A percentile compares a stretch with the other conserved stretches of the same genome.
These are phyloP conservation scores for Nymphaea thermarum DNA, from an alignment of 164 flowering plant genomes.

Conservation along the genomic window DNA sequence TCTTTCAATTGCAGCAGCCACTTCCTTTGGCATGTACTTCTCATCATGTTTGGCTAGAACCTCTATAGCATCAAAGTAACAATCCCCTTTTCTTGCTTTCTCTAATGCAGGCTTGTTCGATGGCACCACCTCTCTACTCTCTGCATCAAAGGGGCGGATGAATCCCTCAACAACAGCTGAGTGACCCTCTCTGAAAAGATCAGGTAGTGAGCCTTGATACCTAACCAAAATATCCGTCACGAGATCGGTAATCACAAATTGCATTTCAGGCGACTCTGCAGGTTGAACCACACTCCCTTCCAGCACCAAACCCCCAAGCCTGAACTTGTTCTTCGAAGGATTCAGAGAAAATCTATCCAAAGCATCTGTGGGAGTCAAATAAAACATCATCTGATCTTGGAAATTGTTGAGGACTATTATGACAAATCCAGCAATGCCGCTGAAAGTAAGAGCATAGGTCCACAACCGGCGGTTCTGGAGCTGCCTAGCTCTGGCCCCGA, in stretches of 20 bases:
- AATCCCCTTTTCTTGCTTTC: constrained; percentile 56
- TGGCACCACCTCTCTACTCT: constrained; percentile 5
- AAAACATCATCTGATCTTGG: constrained; percentile 77
- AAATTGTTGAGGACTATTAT: constrained; percentile 56
- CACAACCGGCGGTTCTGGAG: constrained; percentile 80
- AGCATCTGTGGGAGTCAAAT: constrained; percentile 75
- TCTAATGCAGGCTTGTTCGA: constrained; percentile 25
- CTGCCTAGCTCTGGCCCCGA: constrained; percentile 77
- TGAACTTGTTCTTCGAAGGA: constrained; percentile 48
- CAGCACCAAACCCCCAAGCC: constrained; percentile 78
- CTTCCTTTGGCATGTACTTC: constrained; percentile 90
- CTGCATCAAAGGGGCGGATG: constrained; percentile 48
- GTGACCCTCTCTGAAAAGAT: constrained; percentile 86
- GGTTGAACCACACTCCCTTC: constrained; percentile 68
- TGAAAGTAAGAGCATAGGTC: constrained; percentile 71
- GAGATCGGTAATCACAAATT: constrained; percentile 76
- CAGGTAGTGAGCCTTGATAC: constrained; percentile 70
- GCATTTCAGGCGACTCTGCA: constrained; percentile 48
- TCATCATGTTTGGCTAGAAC: constrained; percentile 95
- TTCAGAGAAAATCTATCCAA: constrained; percentile 39
- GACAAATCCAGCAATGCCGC: constrained; percentile 67
- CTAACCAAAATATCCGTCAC: constrained; percentile 66
- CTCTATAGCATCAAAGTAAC: constrained; percentile 60
- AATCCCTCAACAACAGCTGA: constrained; percentile 90
- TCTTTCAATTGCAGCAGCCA: constrained; percentile 73